Evolutionary conservation across 805 yeast genomes (phyloP), one percentile per base, ranked within the genome.

Genomic region (Yamadazyma kitorensis): DNA sequence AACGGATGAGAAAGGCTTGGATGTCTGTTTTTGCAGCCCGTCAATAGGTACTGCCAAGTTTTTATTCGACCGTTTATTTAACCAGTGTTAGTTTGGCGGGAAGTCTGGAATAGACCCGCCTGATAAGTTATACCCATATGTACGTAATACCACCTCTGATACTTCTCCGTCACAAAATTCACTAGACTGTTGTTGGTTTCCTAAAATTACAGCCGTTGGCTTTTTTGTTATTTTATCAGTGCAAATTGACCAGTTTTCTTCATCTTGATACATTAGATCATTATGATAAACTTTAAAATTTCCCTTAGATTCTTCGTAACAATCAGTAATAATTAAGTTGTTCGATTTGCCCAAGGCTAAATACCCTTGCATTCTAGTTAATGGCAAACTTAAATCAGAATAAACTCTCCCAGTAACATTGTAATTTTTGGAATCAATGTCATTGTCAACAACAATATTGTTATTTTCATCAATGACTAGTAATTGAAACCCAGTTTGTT

Each of bases 81-180:
- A n/a, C n/a, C n/a, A n/a, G n/a, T 28, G 16, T 24, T 20, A 9
- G 12, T 18, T 16, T 13, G 27, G 27, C 8, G 44, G 44, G 19
- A 33, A 40, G 15, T 40, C 35, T 13, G 44, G 44, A n/a, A 40
- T 24, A 6, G 36, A 33, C 10, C 39, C 35, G 5, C 39, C 35
- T n/a, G 11, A 27, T 11, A 17, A 8, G 13, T 10, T 22, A 19
- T 9, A 7, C 4, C 37, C 29, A 17, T 31, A 34, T 9, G 33
- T 37, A 24, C 16, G 13, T 17, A 33, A 33, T 2, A 27, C 31
- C 4, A 33, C 24, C 13, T 33, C 31, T 21, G 22, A 12, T 5
- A 31, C 12, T n/a, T 33, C 13, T 3, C 36, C 21, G 4, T 11
- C 13, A 26, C 27, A 27, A 12, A 9, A 4, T 9, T 9, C n/a